Evolutionary conservation across 1,284 basidiomycete species (phyloP).

Genomic region (Apiotrichum veenhuisii): DNA sequence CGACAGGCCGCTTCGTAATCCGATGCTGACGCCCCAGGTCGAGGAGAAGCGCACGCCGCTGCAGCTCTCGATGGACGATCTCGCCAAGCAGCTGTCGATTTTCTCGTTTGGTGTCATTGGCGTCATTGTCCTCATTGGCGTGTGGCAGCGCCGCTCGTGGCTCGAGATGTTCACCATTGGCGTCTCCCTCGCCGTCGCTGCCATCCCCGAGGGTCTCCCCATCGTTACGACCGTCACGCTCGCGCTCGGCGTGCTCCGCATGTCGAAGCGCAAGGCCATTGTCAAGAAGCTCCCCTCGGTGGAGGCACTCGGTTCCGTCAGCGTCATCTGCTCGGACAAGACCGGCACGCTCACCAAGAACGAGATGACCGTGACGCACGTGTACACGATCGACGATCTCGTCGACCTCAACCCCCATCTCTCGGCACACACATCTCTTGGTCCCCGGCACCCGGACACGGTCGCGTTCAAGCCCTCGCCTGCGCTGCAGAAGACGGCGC

Average conservation of each 20-base stretch:
- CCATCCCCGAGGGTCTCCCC: slow-evolving; percentile 93
- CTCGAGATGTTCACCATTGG: slow-evolving; percentile 99
- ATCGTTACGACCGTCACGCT: slow-evolving; percentile 97
- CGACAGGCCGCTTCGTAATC: neutral
- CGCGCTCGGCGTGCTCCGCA: slow-evolving; percentile 85
- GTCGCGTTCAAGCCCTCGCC: slow-evolving; percentile 37
- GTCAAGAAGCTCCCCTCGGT: slow-evolving; percentile 96
- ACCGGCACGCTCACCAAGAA: slow-evolving; percentile 96
- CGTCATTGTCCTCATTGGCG: slow-evolving; percentile 85
- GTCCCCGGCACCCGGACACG: slow-evolving; percentile 60
- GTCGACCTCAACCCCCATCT: slow-evolving; percentile 61
- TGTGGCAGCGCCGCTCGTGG: slow-evolving; percentile 82
- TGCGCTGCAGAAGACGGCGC: slow-evolving; percentile 67
- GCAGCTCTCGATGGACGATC: slow-evolving; percentile 92
- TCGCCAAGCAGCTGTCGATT: slow-evolving; percentile 85
- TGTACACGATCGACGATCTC: slow-evolving; percentile 80
- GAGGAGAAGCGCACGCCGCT: slow-evolving; percentile 90
- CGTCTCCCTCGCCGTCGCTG: slow-evolving; percentile 93
- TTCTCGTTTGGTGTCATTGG: slow-evolving; percentile 91
- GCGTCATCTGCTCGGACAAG: slow-evolving; percentile 96
- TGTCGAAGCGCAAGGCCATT: slow-evolving; percentile 91
- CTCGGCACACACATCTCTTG: slow-evolving; percentile 47
- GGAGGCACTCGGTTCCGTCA: slow-evolving; percentile 88
- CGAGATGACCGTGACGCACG: slow-evolving; percentile 87
- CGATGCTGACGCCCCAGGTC: slow-evolving; percentile 55